phyloP scores from a whole-genome alignment of 345 rosid genomes.

The Sisymbrium altissimum region DNA sequence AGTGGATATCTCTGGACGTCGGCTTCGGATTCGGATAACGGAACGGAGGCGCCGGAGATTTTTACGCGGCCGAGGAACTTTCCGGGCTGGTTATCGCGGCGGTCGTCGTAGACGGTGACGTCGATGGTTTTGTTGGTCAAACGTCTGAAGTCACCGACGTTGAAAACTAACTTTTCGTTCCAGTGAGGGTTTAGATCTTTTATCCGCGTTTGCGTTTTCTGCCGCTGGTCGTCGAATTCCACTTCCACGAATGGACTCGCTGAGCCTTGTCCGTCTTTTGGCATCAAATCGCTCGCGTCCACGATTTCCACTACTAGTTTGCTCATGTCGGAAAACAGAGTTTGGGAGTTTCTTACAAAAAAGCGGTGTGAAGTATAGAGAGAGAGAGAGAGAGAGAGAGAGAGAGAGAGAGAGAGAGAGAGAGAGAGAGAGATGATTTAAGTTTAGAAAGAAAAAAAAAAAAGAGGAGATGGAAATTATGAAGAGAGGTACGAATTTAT shows the following conservation, averaged over 20 bases:
- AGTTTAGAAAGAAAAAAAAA: too few species aligned
- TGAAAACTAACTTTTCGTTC: slow-evolving; percentile 68
- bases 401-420: too few species aligned
- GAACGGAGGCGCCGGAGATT: slow-evolving; percentile 61
- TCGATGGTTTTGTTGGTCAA: slow-evolving; percentile 48
- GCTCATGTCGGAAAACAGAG: slow-evolving; percentile 47
- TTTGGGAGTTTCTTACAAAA: too few species aligned
- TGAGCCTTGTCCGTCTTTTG: slow-evolving; percentile 81
- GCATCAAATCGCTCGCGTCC: slow-evolving; percentile 75
- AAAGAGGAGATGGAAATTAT: too few species aligned
- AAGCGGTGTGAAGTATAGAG: too few species aligned
- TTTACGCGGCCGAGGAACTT: slow-evolving; percentile 80
- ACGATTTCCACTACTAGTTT: slow-evolving; percentile 70
- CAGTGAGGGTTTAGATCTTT: slow-evolving; percentile 74
- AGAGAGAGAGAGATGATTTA: too few species aligned
- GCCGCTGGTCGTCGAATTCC: slow-evolving; percentile 51
- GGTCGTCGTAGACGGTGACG: slow-evolving; percentile 57
- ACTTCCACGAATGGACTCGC: slow-evolving; percentile 74
- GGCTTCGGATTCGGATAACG: slow-evolving; percentile 58
- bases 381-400: too few species aligned
- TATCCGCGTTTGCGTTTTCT: slow-evolving; percentile 57
- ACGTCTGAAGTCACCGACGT: slow-evolving; percentile 38
- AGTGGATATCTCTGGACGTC: slow-evolving; percentile 68
- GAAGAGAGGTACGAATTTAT: too few species aligned
- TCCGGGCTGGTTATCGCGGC: slow-evolving; percentile 41